Percentiles rank a stretch among this genome's conserved stretches.
These are phyloP conservation scores for Rhodotorula sphaerocarpa DNA, from an alignment of 768 basidiomycete genomes.

Conservation along the genomic window DNA sequence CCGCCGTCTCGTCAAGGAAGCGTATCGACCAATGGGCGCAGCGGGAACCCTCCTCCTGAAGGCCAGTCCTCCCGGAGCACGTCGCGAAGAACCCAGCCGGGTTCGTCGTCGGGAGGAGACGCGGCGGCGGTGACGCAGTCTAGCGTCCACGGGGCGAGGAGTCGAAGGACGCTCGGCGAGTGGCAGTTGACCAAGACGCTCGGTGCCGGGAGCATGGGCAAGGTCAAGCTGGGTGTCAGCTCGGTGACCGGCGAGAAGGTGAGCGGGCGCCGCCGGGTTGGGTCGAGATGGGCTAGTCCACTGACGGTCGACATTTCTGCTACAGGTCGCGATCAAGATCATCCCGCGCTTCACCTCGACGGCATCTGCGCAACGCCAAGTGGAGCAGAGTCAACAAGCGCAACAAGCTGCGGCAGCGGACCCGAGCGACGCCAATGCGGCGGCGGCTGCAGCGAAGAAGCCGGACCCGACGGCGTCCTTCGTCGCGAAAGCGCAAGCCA, in stretches of 20 bases:
- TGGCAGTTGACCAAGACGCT: constrained; percentile 94
- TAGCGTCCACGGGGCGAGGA: neutral
- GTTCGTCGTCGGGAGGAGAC: no score
- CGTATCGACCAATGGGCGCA: neutral
- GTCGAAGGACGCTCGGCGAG: constrained; percentile 59
- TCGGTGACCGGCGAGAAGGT: constrained; percentile 87
- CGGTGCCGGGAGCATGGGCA: constrained; percentile 97
- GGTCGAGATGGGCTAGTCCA: no score
- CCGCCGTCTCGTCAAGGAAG: neutral
- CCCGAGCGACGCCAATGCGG: constrained; percentile 1
- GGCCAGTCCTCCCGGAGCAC: no score
- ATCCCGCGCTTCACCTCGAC: constrained; percentile 73
- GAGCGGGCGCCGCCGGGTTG: constrained; percentile 41
- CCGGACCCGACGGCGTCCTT: constrained; percentile 51
- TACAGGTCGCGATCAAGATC: constrained; percentile 95
- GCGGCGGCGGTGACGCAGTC: no score
- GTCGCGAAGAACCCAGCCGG: no score
- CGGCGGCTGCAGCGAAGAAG: neutral
- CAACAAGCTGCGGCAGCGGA: neutral
- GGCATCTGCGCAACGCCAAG: constrained; percentile 47
- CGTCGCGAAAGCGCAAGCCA: constrained; percentile 66
- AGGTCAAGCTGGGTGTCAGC: constrained; percentile 91
- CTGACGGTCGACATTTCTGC: neutral
- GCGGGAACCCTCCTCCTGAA: neutral
- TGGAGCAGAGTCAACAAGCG: neutral